Conservation (phyloP, 257 asterid species). For the Nicotiana tomentosiformis region DNA sequence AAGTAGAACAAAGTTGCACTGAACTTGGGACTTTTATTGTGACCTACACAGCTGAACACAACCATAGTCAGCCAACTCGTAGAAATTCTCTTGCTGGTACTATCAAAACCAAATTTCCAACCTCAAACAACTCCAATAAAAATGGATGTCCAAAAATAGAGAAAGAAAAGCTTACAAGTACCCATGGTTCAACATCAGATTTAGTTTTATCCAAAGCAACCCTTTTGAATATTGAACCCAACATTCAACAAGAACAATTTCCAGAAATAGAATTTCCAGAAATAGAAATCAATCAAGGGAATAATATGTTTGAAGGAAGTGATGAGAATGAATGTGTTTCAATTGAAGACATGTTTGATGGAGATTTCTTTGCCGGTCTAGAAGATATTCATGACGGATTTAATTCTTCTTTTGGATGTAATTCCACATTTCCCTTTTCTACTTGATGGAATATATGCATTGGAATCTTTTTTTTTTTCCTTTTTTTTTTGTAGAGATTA, state of each 20-base stretch:
- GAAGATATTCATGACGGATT: constrained; percentile 14
- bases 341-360: constrained; percentile 6
- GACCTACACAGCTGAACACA: constrained; percentile 86
- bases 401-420: neutral
- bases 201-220: neutral
- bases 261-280: neutral
- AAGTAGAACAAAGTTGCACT: constrained; percentile 79
- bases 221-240: neutral
- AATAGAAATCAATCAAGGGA: neutral
- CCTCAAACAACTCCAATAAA: constrained; percentile 15
- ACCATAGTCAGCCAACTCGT: constrained; percentile 83
- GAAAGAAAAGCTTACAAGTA: constrained; percentile 7
- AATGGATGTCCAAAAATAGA: constrained; percentile 1
- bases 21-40: constrained; percentile 56
- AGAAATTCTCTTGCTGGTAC: constrained; percentile 89
- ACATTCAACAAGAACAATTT: neutral
- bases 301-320: neutral
- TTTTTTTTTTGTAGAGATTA: neutral
- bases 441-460: neutral
- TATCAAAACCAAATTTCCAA: constrained; percentile 57
- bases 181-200: neutral
- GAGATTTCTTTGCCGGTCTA: constrained; percentile 16
- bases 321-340: constrained; percentile 10
- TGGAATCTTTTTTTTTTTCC: neutral
- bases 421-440: neutral